A percentile compares a stretch with the other conserved stretches of the same genome.
Conservation (phyloP, 1,139 yeast genomes). For the Diutina ranongensis region DNA sequence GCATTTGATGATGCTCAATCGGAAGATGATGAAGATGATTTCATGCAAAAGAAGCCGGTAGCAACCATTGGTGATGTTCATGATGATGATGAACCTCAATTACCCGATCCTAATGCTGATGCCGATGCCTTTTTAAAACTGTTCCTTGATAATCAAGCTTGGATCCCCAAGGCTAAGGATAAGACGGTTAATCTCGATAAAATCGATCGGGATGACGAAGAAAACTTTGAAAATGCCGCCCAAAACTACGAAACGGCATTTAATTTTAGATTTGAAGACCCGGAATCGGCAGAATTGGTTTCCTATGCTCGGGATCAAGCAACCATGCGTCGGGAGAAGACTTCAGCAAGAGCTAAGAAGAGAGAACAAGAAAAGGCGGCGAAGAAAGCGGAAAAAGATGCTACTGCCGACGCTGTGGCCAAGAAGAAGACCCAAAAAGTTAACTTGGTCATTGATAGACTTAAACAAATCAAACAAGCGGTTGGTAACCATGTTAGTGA, state of each 20-base stretch:
- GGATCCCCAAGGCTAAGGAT: conserved; percentile 65
- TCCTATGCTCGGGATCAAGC: conserved; percentile 97
- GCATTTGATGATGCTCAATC: conserved; percentile 42
- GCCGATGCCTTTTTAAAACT: conserved; percentile 61
- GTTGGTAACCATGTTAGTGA: conserved; percentile 69
- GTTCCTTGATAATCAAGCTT: conserved; percentile 68
- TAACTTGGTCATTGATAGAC: conserved; percentile 65
- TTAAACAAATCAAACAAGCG: conserved; percentile 68
- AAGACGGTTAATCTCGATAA: conserved; percentile 46
- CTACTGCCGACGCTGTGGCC: conserved; percentile 50
- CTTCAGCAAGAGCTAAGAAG: conserved; percentile 67
- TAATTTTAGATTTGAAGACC: conserved; percentile 91
- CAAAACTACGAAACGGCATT: conserved; percentile 87
- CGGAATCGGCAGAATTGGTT: conserved; percentile 79
- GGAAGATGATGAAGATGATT: conserved; percentile 33
- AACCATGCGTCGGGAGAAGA: conserved; percentile 72
- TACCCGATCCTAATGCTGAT: conserved; percentile 63
- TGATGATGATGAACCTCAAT: conserved; percentile 8
- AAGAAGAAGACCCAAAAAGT: conserved; percentile 69
- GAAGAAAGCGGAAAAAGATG: conserved; percentile 38
- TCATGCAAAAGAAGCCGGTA: conserved; percentile 44
- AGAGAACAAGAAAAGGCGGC: conserved; percentile 61
- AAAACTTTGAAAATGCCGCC: conserved; percentile 83
- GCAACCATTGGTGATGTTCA: conserved; percentile 9
- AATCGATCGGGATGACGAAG: conserved; percentile 58